Conservation (phyloP, 2,329 filamentous ascomycete species). For the Fusarium aywerte region DNA sequence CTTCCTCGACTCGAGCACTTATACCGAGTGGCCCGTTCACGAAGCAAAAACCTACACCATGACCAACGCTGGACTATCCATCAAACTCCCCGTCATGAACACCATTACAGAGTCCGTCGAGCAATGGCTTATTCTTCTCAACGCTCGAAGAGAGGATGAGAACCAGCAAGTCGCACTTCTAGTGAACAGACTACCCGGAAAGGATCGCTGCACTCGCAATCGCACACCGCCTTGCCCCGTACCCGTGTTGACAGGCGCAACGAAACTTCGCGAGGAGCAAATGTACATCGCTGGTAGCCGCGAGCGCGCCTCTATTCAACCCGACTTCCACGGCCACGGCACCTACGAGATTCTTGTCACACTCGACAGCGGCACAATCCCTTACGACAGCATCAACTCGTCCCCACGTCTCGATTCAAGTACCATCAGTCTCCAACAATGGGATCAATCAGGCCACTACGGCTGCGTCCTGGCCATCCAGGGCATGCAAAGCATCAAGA, state of each 20-base stretch:
- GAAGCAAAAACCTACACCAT: slow-evolving; percentile 26
- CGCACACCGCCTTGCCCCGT: slow-evolving; percentile 11
- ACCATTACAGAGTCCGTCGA: slow-evolving; percentile 22
- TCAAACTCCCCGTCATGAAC: slow-evolving; percentile 24
- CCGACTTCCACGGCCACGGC: slow-evolving; percentile 10
- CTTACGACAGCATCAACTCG: slow-evolving; percentile 15
- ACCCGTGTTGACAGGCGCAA: not conserved
- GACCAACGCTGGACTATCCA: slow-evolving; percentile 18
- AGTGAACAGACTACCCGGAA: slow-evolving; percentile 11
- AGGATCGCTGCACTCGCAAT: slow-evolving; percentile 19
- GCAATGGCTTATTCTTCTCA: slow-evolving; percentile 25
- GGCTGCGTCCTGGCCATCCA: slow-evolving; percentile 17
- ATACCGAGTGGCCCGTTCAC: slow-evolving; percentile 24
- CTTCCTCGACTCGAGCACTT: slow-evolving; percentile 13
- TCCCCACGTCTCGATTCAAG: slow-evolving; percentile 2
- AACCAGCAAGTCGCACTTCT: slow-evolving; percentile 23
- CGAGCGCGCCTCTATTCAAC: slow-evolving; percentile 7
- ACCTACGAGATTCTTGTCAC: slow-evolving; percentile 11
- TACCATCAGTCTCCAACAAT: slow-evolving; percentile 5
- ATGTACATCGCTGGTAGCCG: slow-evolving; percentile 23
- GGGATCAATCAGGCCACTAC: slow-evolving; percentile 16
- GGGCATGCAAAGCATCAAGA: slow-evolving; percentile 24
- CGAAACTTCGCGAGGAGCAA: slow-evolving; percentile 11
- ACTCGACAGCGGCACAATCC: slow-evolving; percentile 10
- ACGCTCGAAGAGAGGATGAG: slow-evolving; percentile 15